Evolutionary conservation across 163 green algal genomes (phyloP).

Genomic region (Scenedesmus sp.): DNA sequence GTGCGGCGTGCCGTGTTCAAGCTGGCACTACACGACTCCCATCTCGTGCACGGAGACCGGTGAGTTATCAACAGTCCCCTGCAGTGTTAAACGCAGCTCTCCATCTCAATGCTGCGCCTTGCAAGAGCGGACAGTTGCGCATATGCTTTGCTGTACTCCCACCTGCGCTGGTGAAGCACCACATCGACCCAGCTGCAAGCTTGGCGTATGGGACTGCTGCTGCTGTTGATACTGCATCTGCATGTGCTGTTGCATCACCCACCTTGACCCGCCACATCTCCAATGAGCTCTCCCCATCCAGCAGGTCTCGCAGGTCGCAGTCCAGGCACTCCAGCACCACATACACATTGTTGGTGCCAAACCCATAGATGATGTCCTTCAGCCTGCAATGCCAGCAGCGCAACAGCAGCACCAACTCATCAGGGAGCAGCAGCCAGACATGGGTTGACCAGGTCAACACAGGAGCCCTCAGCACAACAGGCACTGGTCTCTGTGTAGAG

Average conservation of each 20-base stretch:
- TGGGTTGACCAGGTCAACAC: background rate
- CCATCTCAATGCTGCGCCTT: background rate
- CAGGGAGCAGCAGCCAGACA: background rate
- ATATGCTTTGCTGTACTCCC: background rate
- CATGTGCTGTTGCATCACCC: background rate
- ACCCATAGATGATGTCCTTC: slow-evolving; percentile 77
- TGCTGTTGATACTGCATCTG: background rate
- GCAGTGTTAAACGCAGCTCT: too few species aligned
- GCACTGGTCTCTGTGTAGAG: background rate
- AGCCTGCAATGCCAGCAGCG: slow-evolving; percentile 62
- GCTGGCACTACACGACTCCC: too few species aligned
- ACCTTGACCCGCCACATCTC: slow-evolving; percentile 66
- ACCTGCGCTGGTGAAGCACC: background rate
- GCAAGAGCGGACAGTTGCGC: background rate
- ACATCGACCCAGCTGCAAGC: background rate
- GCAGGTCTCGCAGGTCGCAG: slow-evolving; percentile 80
- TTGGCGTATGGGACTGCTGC: background rate
- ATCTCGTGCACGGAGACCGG: too few species aligned
- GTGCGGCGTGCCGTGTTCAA: background rate
- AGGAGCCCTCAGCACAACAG: background rate
- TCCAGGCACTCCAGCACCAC: slow-evolving; percentile 92
- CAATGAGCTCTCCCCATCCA: slow-evolving; percentile 58
- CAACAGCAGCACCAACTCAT: background rate
- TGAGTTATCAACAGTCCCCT: too few species aligned
- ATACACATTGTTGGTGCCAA: slow-evolving; percentile 75